These are phyloP conservation scores for Aspergillus persii DNA, from an alignment of 2,329 filamentous ascomycete genomes.

Conservation along the genomic window DNA sequence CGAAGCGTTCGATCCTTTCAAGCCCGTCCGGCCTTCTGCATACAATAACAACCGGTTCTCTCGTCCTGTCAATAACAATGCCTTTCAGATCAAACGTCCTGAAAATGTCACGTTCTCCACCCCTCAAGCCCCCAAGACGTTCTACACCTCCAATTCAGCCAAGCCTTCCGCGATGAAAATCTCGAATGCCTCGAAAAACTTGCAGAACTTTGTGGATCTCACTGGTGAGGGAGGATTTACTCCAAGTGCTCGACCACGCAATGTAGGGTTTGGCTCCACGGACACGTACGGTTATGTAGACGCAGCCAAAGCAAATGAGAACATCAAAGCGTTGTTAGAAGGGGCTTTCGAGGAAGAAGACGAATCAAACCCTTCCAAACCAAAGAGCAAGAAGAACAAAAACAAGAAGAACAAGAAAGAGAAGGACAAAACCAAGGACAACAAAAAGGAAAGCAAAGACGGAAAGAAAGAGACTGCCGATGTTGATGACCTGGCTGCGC, in stretches of 20 bases:
- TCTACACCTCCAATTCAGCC: conserved; percentile 48
- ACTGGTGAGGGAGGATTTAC: conserved; percentile 49
- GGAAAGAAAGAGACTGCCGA: conserved; percentile 30
- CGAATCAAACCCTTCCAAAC: conserved; percentile 42
- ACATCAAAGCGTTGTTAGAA: conserved; percentile 51
- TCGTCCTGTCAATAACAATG: conserved; percentile 25
- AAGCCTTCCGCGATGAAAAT: conserved; percentile 38
- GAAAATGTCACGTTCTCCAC: conserved; percentile 49
- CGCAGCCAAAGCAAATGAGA: conserved; percentile 49
- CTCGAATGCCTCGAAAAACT: conserved; percentile 43
- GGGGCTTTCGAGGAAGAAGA: conserved; percentile 53
- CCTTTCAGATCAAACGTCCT: conserved; percentile 50
- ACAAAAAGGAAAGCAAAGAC: background rate
- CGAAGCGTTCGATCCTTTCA: conserved; percentile 41
- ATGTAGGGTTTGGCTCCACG: conserved; percentile 52
- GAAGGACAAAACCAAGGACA: conserved; percentile 1
- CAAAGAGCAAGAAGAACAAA: conserved; percentile 14
- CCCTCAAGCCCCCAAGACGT: conserved; percentile 50
- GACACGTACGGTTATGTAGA: conserved; percentile 55
- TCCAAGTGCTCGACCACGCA: conserved; percentile 45
- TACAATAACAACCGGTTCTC: conserved; percentile 31
- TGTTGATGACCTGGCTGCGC: conserved; percentile 43
- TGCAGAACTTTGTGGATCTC: conserved; percentile 50
- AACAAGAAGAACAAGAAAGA: conserved; percentile 21
- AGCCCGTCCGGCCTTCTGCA: conserved; percentile 36